Evolutionary conservation across 1,284 basidiomycete genomes (phyloP), one percentile per base, ranked within the genome.

Genomic region (Anthracocystis panici-leucophaei): DNA sequence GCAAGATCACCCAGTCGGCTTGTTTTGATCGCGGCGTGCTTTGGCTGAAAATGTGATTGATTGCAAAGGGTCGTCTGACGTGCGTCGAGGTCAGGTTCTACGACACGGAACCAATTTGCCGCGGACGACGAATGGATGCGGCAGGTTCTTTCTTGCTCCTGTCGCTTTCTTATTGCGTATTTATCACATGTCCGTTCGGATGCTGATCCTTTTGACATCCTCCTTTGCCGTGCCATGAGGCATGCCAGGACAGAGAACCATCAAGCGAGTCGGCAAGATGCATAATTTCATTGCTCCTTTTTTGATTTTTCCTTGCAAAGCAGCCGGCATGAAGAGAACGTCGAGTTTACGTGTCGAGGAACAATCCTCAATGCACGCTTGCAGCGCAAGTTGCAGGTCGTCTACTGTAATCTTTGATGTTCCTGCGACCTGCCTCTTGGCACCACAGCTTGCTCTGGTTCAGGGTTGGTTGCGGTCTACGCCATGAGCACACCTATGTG

Each of bases 71-170:
- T 20, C 48, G 48, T 49, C 18, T 49, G 48, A 25, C 40, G 40
- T 55, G 51, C 27, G 35, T 58, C n/a, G 46, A 41, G n/a, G 25
- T 14, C 18, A 25, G 29, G n/a, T 14, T 35, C 18, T 52, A 35
- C 20, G 16, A 31, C 20, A 40, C 65, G 58, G 58, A 67, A 57
- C 38, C 50, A 42, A 41, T 25, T 18, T 40, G 49, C 58, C 65
- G 65, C 51, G n/a, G 53, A n/a, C 21, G 64, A 56, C 64, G 25
- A 66, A 60, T 66, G 64, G 64, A 60, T 42, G 57, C 20, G 53
- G 33, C 64, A 60, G 57, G 53, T 56, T 46, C 44, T 35, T 65
- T 53, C 16, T 45, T 60, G 18, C 25, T 41, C 31, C 29, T 50
- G 33, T 44, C 20, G 3, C n/a, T 21, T 44, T 44, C 5, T 38